phyloP scores from a whole-genome alignment of 805 yeast genomes.

The Saturnispora besseyi region DNA sequence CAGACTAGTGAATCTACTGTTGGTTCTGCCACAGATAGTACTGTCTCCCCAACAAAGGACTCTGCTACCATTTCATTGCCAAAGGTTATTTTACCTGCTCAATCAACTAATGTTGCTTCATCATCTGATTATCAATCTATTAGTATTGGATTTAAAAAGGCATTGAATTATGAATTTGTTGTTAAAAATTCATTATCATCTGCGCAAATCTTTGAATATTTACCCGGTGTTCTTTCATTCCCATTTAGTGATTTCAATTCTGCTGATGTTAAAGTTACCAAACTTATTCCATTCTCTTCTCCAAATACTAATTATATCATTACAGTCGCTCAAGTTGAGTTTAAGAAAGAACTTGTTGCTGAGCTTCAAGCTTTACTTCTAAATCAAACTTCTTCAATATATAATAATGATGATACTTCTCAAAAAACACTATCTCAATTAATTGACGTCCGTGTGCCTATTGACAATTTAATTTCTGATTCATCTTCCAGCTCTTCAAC shows the following conservation, averaged over 20 bases:
- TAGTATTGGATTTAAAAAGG: slow-evolving; percentile 68
- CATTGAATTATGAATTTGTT: slow-evolving; percentile 78
- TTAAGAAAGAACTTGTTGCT: slow-evolving; percentile 48
- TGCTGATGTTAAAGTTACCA: slow-evolving; percentile 45
- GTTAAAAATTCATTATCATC: slow-evolving; percentile 64
- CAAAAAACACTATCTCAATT: slow-evolving; percentile 50
- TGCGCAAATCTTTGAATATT: slow-evolving; percentile 76
- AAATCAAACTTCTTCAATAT: slow-evolving; percentile 48
- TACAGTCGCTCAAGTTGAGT: slow-evolving; percentile 82
- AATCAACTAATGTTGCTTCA: slow-evolving; percentile 21
- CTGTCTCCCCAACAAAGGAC: slow-evolving; percentile 21
- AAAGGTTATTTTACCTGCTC: slow-evolving; percentile 60
- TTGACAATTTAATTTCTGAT: slow-evolving; percentile 33
- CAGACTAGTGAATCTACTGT: slow-evolving; percentile 5
- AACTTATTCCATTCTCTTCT: slow-evolving; percentile 69
- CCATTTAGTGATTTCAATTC: slow-evolving; percentile 39
- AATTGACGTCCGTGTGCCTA: slow-evolving; percentile 64
- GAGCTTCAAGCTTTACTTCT: slow-evolving; percentile 42
- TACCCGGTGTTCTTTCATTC: slow-evolving; percentile 62
- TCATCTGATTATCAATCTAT: slow-evolving; percentile 46
- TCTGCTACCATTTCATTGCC: slow-evolving; percentile 50
- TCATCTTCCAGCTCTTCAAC: slow-evolving; percentile 6
- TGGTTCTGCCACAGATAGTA: background rate
- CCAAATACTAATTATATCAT: slow-evolving; percentile 52
- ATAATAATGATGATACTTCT: slow-evolving; percentile 47